Base-by-base conservation (phyloP, 495 filamentous ascomycete species). In the Talaromyces adpressus region DNA sequence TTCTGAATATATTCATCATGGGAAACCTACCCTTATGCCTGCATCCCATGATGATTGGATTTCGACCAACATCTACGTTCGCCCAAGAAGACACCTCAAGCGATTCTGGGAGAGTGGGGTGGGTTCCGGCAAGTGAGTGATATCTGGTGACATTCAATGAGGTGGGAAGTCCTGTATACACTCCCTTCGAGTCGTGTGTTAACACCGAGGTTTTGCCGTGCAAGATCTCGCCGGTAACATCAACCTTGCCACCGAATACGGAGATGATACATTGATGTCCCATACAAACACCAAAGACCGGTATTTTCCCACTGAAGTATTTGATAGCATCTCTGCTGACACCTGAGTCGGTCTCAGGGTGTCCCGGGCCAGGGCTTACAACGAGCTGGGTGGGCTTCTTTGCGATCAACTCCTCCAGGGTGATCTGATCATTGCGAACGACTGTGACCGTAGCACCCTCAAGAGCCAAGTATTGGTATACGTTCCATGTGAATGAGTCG, bases 401-500 rank as follows among this genome's bases (percentile, higher is more conserved):
- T 8, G 83, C 82, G 61, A 93, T 87, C 63, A 99, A 80, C 62
- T 96, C 89, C 25, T 93, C 85, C 9, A 99, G 74, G 4, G 87
- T 86, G 72, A 97, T 86, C 72, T 96, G 85, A 77, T 98, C 93
- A 70, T 99, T 99, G 63, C 94, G 85, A 78, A 85, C 88, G 27
- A 98, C 94, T 11, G 86, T 89, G 47, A 97, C 93, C 0, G 77
- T 88, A 27, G 94, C 94, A 45, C 94, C 94, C 76, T 98, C 94
- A 6, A 97, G 86, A 0, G 93, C 90, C 3, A 99, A 83, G 68
- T 97, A 99, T 72, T 99, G 95, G 74, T 97, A 97, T 63, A 99
- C 91, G 71, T 98, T 98, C 90, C 91, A 98, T 64, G 93, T 96
- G 70, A 98, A 99, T 0, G 93, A 97, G 76, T 99, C 94, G 74